Evolutionary conservation across 352 stramenopile species (phyloP), one percentile per base, ranked within the genome.

Genomic region (Pythium sp.): DNA sequence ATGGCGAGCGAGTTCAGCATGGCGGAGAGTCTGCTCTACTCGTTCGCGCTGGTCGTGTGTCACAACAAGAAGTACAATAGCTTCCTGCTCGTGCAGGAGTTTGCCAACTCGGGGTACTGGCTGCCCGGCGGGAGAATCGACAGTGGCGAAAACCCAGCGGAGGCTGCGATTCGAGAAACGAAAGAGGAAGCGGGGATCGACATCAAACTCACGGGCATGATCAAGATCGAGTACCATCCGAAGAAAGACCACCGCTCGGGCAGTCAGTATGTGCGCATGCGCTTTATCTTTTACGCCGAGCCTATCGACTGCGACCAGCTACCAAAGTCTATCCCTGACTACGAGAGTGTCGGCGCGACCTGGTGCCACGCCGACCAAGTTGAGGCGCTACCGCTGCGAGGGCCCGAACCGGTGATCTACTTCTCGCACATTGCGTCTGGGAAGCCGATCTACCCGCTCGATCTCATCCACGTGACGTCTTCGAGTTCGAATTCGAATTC

Each of bases 241-340:
- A 95, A 95, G 73, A 76, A 78, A 68, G 85, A 95, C 71, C 80
- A 94, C 69, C 82, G 85, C 36, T 78, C 66, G 5, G 81, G 81
- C 14, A 78, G 74, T 62, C 76, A 88, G 58, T 95, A 95, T 49
- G 87, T 95, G 34, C 85, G 87, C 63, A 93, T 95, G 87, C 87
- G 87, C 38, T 93, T 95, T 67, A 82, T 95, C 49, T 94, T 93
- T 64, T 89, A 90, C 63, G 87, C 84, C 34, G 86, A 94, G 65
- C 87, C 87, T 14, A 20, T 93, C 30, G 78, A 95, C 67, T 87
- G 79, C 56, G 80, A 91, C 58, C 86, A 94, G 64, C 76, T 84
- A 9, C 87, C 87, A 14, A 95, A 95, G 68, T 94, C 86, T 5
- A 94, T 95, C 61, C 87, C 87, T n/a, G 86, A 95, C 60, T 95